Conservation (phyloP, 2,329 filamentous ascomycete species). For the Taxawa tesnikishii region DNA sequence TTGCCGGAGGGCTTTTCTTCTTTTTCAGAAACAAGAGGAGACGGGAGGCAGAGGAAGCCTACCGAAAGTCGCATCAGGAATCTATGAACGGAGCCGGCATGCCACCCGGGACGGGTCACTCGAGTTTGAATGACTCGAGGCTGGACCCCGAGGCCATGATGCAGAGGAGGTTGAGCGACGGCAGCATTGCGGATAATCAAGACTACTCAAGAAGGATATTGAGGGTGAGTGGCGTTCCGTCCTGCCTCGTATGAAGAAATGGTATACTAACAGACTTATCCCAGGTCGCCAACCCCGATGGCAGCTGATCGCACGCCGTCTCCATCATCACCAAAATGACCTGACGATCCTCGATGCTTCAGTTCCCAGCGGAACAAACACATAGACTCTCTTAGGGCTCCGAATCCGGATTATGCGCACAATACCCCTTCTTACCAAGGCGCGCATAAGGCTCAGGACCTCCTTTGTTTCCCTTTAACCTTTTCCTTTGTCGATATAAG, state of each 20-base stretch:
- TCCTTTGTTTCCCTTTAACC: no score
- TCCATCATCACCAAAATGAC: no score
- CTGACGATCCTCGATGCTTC: no score
- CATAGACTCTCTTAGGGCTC: no score
- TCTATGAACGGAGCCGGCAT: constrained; percentile 55
- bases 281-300: constrained; percentile 11
- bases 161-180: constrained; percentile 75
- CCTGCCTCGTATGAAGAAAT: background rate
- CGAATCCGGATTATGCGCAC: no score
- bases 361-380: no score
- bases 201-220: constrained; percentile 94
- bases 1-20: constrained; percentile 59
- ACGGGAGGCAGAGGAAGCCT: constrained; percentile 69
- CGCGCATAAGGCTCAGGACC: no score
- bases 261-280: constrained; percentile 2
- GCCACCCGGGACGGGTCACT: constrained; percentile 50
- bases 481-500: no score
- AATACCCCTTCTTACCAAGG: no score
- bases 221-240: constrained; percentile 46
- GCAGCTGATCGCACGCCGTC: no score
- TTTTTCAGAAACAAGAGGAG: constrained; percentile 65
- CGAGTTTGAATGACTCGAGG: constrained; percentile 66
- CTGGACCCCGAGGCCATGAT: constrained; percentile 76
- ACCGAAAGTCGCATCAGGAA: constrained; percentile 67
- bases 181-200: constrained; percentile 93